phyloP scores from a whole-genome alignment of 768 basidiomycete genomes.

The Leccinum subtestaceum region DNA sequence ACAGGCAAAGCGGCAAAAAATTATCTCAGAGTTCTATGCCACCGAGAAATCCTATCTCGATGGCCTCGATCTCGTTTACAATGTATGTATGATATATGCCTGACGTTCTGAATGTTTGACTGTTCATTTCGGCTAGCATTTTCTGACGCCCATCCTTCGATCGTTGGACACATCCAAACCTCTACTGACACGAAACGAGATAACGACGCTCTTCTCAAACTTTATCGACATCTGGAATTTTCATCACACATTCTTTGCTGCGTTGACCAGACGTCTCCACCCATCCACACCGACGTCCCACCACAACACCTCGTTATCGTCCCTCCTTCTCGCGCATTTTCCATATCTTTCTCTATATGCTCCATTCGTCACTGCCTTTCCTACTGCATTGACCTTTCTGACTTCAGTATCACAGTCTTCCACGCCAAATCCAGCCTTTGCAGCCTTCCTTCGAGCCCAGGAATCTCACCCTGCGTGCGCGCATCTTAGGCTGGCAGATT shows the following conservation, averaged over 20 bases:
- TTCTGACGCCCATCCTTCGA: constrained; percentile 73
- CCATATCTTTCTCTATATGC: constrained; percentile 87
- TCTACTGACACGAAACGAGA: constrained; percentile 62
- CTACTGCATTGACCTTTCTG: constrained; percentile 59
- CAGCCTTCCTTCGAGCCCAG: constrained; percentile 58
- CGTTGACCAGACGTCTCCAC: constrained; percentile 46
- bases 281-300: constrained; percentile 15
- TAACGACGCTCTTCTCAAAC: constrained; percentile 80
- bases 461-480: constrained; percentile 71
- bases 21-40: constrained; percentile 78
- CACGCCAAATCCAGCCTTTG: constrained; percentile 46
- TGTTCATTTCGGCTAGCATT: constrained; percentile 52
- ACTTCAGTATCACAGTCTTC: constrained; percentile 49
- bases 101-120: neutral
- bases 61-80: constrained; percentile 80
- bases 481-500: constrained; percentile 75
- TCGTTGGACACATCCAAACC: constrained; percentile 69
- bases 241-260: constrained; percentile 69
- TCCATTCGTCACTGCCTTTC: constrained; percentile 80
- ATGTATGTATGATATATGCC: constrained; percentile 43
- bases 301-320: constrained; percentile 46
- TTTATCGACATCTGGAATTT: constrained; percentile 92
- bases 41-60: constrained; percentile 81
- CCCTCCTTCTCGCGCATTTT: constrained; percentile 74
- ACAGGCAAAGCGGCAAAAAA: constrained; percentile 58